Evolutionary conservation across 768 basidiomycete genomes (phyloP).

Genomic region (Amylocystis lapponica): DNA sequence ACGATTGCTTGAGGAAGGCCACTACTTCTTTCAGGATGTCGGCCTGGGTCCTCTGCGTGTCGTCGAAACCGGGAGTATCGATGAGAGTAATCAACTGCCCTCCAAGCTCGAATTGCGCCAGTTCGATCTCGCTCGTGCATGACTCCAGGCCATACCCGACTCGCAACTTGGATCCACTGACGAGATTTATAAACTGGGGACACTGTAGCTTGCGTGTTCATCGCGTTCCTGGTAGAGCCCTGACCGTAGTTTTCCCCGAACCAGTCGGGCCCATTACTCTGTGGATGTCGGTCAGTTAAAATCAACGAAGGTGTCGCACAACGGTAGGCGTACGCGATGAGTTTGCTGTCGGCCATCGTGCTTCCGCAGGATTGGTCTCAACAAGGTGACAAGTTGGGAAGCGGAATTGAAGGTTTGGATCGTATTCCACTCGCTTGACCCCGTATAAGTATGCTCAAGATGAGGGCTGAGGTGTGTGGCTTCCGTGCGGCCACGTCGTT

Average conservation of each 20-base stretch:
- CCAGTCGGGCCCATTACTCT: constrained; percentile 21
- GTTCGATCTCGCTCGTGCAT: constrained; percentile 13
- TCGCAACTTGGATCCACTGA: constrained; percentile 10
- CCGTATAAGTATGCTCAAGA: not conserved
- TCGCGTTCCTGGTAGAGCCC: not conserved
- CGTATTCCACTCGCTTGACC: not conserved
- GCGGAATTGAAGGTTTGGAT: not conserved
- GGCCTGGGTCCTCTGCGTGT: constrained; percentile 7
- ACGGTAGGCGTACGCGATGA: no score
- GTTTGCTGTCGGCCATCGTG: not conserved
- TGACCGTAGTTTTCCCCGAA: constrained; percentile 16
- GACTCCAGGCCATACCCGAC: constrained; percentile 15
- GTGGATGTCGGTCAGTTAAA: not conserved
- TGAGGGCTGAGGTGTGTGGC: not conserved
- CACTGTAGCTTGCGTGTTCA: no score
- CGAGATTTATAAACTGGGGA: constrained; percentile 19
- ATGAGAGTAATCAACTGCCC: constrained; percentile 13
- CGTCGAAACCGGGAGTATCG: constrained; percentile 21
- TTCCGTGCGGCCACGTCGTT: no score
- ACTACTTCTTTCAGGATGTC: constrained; percentile 3
- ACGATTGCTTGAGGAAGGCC: not conserved
- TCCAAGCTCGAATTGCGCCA: constrained; percentile 8
- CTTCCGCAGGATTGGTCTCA: not conserved
- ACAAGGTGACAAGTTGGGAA: not conserved
- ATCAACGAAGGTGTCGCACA: no score